These are phyloP conservation scores for Dunaliella primolecta DNA, from an alignment of 139 green algal species.

Conservation along the genomic window DNA sequence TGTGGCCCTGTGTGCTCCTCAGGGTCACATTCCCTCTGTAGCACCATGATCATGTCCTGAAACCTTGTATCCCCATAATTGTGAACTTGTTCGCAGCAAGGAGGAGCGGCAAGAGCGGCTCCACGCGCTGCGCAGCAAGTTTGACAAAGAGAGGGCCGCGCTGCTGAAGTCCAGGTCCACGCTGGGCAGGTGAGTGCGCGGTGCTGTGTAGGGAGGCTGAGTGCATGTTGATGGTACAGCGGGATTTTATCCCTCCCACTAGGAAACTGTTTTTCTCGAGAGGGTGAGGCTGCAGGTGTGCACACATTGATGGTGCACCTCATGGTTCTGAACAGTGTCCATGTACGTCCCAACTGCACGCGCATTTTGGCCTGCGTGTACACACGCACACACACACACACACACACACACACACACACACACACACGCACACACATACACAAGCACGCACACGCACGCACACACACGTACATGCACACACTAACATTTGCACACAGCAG, in stretches of 20 bases:
- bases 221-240: no score
- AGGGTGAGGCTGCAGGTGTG: no score
- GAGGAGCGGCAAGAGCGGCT: conserved; percentile 10
- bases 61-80: no score
- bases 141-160: conserved; percentile 26
- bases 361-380: conserved; percentile 1
- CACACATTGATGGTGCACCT: no score
- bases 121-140: conserved; percentile 38
- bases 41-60: no score
- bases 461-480: neutral
- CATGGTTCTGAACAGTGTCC: no score
- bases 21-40: no score
- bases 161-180: conserved; percentile 24
- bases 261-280: no score
- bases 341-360: no score
- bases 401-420: neutral
- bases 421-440: neutral
- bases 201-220: neutral
- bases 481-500: neutral
- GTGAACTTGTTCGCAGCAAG: neutral
- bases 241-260: no score
- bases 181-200: neutral
- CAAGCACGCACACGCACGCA: neutral
- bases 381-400: conserved; percentile 9
- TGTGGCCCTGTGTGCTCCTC: no score